Evolutionary conservation across 768 basidiomycete species (phyloP).

Genomic region (Wakefieldia striispora): DNA sequence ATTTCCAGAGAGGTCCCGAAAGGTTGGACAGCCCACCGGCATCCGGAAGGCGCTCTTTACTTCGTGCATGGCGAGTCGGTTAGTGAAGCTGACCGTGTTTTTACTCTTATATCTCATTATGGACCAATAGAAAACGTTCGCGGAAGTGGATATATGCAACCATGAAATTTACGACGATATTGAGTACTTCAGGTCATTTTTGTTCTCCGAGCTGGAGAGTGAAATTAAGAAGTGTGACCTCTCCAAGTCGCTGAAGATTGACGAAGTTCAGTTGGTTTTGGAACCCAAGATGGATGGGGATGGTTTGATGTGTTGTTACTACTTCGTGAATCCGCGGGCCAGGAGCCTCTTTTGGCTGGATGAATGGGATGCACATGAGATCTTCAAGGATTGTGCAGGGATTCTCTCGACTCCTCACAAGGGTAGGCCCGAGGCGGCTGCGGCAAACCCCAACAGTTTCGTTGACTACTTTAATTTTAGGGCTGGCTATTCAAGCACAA

Average conservation of each 20-base stretch:
- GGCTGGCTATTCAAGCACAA: conserved; percentile 34
- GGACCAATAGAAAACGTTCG: conserved; percentile 46
- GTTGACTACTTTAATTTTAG: conserved; percentile 15
- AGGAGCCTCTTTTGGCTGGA: conserved; percentile 58
- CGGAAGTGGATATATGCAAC: conserved; percentile 55
- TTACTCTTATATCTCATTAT: not conserved
- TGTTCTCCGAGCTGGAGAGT: conserved; percentile 19
- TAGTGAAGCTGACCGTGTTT: conserved; percentile 2
- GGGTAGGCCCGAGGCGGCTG: conserved; percentile 14
- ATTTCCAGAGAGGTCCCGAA: conserved; percentile 16
- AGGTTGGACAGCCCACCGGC: conserved; percentile 48
- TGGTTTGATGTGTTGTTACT: conserved; percentile 39
- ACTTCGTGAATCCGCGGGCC: conserved; percentile 47
- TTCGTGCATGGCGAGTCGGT: conserved; percentile 51
- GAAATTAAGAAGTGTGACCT: conserved; percentile 17
- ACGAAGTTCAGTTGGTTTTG: conserved; percentile 44
- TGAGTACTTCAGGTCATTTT: conserved; percentile 28
- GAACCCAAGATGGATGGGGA: conserved; percentile 33
- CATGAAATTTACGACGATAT: conserved; percentile 31
- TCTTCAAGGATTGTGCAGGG: conserved; percentile 31
- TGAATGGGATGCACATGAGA: conserved; percentile 32
- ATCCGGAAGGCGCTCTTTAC: conserved; percentile 66
- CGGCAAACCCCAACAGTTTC: not conserved
- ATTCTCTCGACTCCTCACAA: conserved; percentile 21
- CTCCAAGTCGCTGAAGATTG: conserved; percentile 22